phyloP scores from a whole-genome alignment of 495 filamentous ascomycete species.

The Hypoxylon subgilvum region DNA sequence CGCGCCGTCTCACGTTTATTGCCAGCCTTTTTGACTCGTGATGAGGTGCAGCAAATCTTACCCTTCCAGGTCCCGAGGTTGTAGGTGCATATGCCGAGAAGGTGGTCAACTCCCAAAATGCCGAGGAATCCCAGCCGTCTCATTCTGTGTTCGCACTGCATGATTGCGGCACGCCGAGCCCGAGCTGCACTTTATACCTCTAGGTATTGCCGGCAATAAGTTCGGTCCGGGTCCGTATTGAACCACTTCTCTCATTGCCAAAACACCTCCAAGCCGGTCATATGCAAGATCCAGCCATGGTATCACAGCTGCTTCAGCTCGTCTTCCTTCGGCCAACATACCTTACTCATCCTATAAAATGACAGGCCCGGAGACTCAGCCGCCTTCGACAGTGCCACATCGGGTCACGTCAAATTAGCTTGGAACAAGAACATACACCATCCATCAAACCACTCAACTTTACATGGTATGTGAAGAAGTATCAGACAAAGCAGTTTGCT shows the following conservation, averaged over 20 bases:
- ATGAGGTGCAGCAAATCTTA: conserved; percentile 1
- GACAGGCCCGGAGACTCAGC: neutral
- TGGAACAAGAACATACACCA: conserved; percentile 6
- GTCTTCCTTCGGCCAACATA: conserved; percentile 4
- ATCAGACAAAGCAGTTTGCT: neutral
- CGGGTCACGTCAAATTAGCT: neutral
- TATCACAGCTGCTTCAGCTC: conserved; percentile 13
- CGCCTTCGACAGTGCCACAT: neutral
- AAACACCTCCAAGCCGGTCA: conserved; percentile 1
- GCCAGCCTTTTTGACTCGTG: neutral
- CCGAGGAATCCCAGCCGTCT: conserved; percentile 2
- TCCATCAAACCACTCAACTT: neutral
- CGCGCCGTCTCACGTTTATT: conserved; percentile 1
- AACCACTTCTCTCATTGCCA: conserved; percentile 1
- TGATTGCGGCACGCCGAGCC: conserved; percentile 16
- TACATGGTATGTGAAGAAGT: conserved; percentile 8
- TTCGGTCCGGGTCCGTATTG: conserved; percentile 16
- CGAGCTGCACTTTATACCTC: conserved; percentile 13
- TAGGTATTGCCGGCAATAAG: conserved; percentile 1
- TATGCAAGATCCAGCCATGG: conserved; percentile 21
- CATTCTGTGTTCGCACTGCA: conserved; percentile 15
- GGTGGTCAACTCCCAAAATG: conserved; percentile 4
- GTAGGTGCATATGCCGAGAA: conserved; percentile 8
- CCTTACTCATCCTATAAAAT: neutral
- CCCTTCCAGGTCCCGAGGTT: neutral